Conservation (phyloP, 306 rosid species). For the Herpetospermum pedunculosum region DNA sequence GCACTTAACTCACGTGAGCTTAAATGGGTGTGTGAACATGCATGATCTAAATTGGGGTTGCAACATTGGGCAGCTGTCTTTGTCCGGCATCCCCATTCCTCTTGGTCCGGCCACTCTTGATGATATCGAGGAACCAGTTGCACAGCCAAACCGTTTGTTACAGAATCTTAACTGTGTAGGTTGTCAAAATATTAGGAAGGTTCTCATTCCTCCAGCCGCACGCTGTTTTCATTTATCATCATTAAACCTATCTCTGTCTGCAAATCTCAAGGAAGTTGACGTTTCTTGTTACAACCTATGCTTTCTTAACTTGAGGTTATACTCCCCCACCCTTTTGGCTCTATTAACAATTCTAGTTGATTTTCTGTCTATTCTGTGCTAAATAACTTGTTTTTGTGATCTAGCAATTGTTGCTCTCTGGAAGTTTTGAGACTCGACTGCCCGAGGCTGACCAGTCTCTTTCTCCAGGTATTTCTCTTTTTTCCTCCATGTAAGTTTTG, state of each 20-base stretch:
- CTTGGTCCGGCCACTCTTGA: conserved; percentile 27
- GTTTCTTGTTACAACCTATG: conserved; percentile 79
- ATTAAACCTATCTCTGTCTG: conserved; percentile 74
- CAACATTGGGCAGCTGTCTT: conserved; percentile 22
- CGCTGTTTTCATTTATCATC: conserved; percentile 54
- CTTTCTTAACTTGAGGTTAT: conserved; percentile 81
- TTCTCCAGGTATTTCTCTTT: conserved; percentile 57
- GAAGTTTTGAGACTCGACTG: conserved; percentile 79
- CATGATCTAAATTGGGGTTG: conserved; percentile 90
- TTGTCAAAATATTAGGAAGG: conserved; percentile 82
- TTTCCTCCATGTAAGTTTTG: not conserved
- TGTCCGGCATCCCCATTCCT: conserved; percentile 19
- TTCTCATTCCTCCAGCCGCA: conserved; percentile 72
- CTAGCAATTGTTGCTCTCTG: conserved; percentile 76
- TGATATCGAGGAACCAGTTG: conserved; percentile 26
- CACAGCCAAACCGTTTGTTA: conserved; percentile 58
- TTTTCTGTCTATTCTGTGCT: not conserved
- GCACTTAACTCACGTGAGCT: conserved; percentile 83
- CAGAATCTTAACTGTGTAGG: conserved; percentile 91
- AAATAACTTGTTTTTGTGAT: conserved; percentile 1
- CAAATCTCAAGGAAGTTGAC: conserved; percentile 80
- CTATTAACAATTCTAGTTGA: conserved; percentile 8
- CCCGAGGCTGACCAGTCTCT: conserved; percentile 75
- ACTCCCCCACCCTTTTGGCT: conserved; percentile 1
- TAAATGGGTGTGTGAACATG: conserved; percentile 95